Percentiles rank a stretch among this genome's conserved stretches.
These are phyloP conservation scores for Trichosanthes truncata DNA, from an alignment of 306 rosid species.

Conservation along the genomic window DNA sequence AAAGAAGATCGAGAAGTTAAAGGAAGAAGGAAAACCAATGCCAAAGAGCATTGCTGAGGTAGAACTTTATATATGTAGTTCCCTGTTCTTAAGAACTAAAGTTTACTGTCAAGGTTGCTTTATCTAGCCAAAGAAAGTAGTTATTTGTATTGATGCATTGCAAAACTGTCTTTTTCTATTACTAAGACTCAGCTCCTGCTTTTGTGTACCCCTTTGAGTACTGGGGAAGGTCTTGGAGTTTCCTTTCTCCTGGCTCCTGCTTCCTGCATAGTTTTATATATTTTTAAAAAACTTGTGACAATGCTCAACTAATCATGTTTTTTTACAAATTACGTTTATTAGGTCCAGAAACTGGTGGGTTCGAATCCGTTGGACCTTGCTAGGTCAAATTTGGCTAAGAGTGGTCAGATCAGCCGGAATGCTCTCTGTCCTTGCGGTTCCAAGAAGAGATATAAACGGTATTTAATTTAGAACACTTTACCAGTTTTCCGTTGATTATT, in stretches of 20 bases:
- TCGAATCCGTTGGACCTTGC: slow-evolving; percentile 71
- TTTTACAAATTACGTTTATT: slow-evolving; percentile 1
- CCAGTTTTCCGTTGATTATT: not conserved
- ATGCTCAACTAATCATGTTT: not conserved
- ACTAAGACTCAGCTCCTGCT: not conserved
- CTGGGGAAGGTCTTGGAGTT: not conserved
- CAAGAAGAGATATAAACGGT: slow-evolving; percentile 91
- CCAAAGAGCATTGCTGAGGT: slow-evolving; percentile 65
- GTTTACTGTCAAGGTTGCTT: not conserved
- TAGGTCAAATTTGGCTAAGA: slow-evolving; percentile 69
- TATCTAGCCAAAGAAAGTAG: not conserved
- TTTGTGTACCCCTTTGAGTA: not conserved
- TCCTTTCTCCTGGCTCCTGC: not conserved
- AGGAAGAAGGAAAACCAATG: slow-evolving; percentile 86
- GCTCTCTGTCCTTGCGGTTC: slow-evolving; percentile 93
- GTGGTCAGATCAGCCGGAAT: slow-evolving; percentile 83
- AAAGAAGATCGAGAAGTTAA: slow-evolving; percentile 55
- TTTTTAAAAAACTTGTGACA: not conserved
- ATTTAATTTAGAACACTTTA: slow-evolving; percentile 2
- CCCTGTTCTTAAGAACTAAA: not conserved
- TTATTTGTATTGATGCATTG: not conserved
- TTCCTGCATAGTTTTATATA: not conserved
- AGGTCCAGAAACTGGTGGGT: slow-evolving; percentile 87
- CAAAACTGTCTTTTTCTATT: not conserved
- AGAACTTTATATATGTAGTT: slow-evolving; percentile 2